Percentiles rank a stretch among this genome's conserved stretches.
phyloP scores from a whole-genome alignment of 2,329 filamentous ascomycete species.

The Claviceps quebecensis region DNA sequence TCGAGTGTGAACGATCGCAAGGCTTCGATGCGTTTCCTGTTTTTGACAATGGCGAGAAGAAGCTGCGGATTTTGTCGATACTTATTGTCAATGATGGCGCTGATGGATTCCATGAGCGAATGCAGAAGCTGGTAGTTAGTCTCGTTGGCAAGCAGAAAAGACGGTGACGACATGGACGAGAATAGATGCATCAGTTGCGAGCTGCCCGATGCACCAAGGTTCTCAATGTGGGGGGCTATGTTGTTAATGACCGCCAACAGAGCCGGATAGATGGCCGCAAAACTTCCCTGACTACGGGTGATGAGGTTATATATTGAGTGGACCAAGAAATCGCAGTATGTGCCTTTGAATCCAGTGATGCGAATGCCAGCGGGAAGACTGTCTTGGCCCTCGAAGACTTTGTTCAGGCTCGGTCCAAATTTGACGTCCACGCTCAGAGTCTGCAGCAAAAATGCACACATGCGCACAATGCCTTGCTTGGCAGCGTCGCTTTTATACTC shows the following conservation, averaged over 20 bases:
- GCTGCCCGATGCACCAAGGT: conserved; percentile 59
- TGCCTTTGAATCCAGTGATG: conserved; percentile 71
- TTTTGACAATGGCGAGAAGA: conserved; percentile 64
- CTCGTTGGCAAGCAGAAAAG: conserved; percentile 84
- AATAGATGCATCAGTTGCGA: conserved; percentile 79
- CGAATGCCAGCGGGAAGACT: conserved; percentile 70
- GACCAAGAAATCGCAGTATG: conserved; percentile 87
- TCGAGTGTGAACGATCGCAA: conserved; percentile 81
- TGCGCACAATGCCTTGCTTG: conserved; percentile 83
- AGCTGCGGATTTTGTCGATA: conserved; percentile 70
- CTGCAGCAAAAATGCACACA: conserved; percentile 95
- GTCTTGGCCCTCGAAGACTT: conserved; percentile 76
- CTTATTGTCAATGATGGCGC: conserved; percentile 79
- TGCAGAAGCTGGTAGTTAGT: conserved; percentile 71
- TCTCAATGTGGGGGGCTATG: conserved; percentile 70
- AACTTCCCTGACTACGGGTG: conserved; percentile 75
- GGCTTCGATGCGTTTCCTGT: conserved; percentile 71
- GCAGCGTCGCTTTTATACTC: conserved; percentile 76
- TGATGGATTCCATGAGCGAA: conserved; percentile 77
- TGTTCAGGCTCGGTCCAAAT: conserved; percentile 83
- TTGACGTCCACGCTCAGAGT: conserved; percentile 86
- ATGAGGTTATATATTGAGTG: conserved; percentile 91
- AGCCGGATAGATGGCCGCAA: conserved; percentile 85
- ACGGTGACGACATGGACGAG: conserved; percentile 82
- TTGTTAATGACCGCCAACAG: conserved; percentile 89